Conservation (phyloP, 768 basidiomycete species). For the Trametes meyenii region DNA sequence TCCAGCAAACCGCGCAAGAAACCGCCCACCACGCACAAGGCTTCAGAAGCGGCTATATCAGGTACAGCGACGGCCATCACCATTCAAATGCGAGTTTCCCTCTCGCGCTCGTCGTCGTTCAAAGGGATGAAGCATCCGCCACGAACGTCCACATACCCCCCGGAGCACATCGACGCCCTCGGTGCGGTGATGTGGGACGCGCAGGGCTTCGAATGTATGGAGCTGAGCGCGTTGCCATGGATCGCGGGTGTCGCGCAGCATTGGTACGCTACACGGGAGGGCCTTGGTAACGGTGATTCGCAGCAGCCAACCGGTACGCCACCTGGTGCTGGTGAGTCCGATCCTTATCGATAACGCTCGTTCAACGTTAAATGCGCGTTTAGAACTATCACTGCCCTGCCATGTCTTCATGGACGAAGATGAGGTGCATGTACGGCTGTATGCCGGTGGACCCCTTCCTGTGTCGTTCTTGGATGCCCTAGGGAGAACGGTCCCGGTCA, state of each 20-base stretch:
- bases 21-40: no score
- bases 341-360: neutral
- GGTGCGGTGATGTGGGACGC: slow-evolving; percentile 15
- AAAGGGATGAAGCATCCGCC: slow-evolving; percentile 19
- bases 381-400: neutral
- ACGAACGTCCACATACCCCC: slow-evolving; percentile 15
- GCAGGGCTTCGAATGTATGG: slow-evolving; percentile 24
- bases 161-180: slow-evolving; percentile 15
- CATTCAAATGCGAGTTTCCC: neutral
- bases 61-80: neutral
- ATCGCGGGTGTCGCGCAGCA: slow-evolving; percentile 13
- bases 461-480: neutral
- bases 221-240: slow-evolving; percentile 29
- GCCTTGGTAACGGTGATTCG: neutral
- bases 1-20: neutral
- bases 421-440: neutral
- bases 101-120: neutral
- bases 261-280: neutral
- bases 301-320: neutral
- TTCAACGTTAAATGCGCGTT: neutral
- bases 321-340: neutral
- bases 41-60: neutral
- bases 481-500: neutral
- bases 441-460: neutral
- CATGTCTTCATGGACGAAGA: neutral